Evolutionary conservation across 1,284 basidiomycete genomes (phyloP).

Genomic region (Cronartium ribicola): DNA sequence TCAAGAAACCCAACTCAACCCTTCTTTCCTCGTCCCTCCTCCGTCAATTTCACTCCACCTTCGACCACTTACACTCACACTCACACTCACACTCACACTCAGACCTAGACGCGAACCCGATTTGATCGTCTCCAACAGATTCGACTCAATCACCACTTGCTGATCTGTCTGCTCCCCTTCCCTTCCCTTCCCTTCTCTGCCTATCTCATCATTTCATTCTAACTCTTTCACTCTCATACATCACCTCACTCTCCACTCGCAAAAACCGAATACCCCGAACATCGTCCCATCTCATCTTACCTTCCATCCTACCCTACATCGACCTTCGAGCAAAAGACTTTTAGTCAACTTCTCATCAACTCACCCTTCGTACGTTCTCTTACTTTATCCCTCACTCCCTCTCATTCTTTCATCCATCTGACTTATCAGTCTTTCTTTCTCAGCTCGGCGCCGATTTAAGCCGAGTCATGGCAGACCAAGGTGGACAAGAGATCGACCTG

Average conservation of each 20-base stretch:
- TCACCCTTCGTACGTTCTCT: background rate
- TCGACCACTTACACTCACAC: too few species aligned
- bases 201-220: too few species aligned
- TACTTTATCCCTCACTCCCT: background rate
- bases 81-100: too few species aligned
- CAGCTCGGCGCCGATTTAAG: background rate
- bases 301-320: background rate
- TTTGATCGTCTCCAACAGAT: too few species aligned
- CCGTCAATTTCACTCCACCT: too few species aligned
- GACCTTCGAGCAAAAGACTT: background rate
- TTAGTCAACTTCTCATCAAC: background rate
- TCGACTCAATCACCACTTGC: too few species aligned
- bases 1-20: too few species aligned
- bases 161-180: too few species aligned
- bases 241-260: background rate
- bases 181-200: too few species aligned
- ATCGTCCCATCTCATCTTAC: background rate
- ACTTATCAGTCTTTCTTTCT: background rate
- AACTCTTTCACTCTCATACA: background rate
- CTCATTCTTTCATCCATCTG: background rate
- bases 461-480: constrained; percentile 32
- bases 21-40: too few species aligned
- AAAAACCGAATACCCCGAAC: background rate
- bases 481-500: constrained; percentile 74
- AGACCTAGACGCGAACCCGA: too few species aligned